Base-by-base conservation (phyloP, 2,329 filamentous ascomycete species). In the Rutstroemia sp. region DNA sequence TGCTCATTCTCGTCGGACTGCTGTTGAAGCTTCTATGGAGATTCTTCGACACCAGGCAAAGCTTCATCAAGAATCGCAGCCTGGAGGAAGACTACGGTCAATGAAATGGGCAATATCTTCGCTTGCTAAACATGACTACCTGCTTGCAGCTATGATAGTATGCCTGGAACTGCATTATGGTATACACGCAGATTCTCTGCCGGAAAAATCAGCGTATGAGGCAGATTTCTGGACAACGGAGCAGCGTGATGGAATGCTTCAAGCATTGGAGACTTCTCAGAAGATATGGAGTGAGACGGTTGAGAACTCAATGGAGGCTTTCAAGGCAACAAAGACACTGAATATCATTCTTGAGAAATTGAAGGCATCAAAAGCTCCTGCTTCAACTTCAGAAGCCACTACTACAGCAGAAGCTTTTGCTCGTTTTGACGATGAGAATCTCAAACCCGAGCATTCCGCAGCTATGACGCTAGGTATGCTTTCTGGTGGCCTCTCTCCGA, bases 291-390 rank as follows among this genome's bases (percentile, higher is more conserved):
- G 87, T 49, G 83, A 82, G 9, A 76, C 91, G 10, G 81, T 84
- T 3, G 86, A 94, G 54, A 78, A 84, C 23, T 94, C 88, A 1
- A 87, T 96, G 73, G 92, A 97, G 63, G 90, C 92, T 0, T 92
- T 86, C 74, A 97, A 97, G 73, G 92, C 90, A 1, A 83, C 83
- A 42, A 83, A 83, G 44, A 80, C 92, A 23, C 76, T 97, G n/a
- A 84, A 84, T 21, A 84, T 96, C 51, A 91, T 97, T 81, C 73
- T 97, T 46, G 79, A 84, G 34, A 94, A 94, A 70, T 78, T 96
- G 54, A 85, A 80, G 64, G 74, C 73, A 56, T 75, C 79, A 9
- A 70, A 69, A 21, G 58, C 61, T 9, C 65, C 45, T 10, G 46
- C 46, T 7, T 19, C 41, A n/a, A 27, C 21, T 25, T 8, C 45